These are phyloP conservation scores for Rhynchospora breviuscula DNA, from an alignment of 176 grass and related monocot species.

Conservation along the genomic window DNA sequence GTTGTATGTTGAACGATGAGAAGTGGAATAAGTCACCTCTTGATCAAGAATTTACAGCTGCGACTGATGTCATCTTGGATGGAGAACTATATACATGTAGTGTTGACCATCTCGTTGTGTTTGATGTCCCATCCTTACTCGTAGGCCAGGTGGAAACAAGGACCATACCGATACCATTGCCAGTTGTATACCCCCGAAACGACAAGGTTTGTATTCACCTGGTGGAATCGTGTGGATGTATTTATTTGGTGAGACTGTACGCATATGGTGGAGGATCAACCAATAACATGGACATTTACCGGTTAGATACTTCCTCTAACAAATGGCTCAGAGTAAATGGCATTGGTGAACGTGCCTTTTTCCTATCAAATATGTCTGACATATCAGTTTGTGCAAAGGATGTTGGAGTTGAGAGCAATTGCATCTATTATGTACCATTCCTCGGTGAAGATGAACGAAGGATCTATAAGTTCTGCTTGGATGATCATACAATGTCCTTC, in stretches of 20 bases:
- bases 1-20: neutral
- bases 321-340: slow-evolving; percentile 1
- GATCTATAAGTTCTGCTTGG: neutral
- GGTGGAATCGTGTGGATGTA: neutral
- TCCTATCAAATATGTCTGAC: neutral
- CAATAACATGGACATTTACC: neutral
- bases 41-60: neutral
- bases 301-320: neutral
- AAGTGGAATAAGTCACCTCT: neutral
- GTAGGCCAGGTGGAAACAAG: neutral
- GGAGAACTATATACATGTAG: neutral
- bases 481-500: neutral
- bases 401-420: neutral
- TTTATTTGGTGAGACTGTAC: neutral
- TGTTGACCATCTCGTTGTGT: neutral
- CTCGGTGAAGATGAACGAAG: neutral
- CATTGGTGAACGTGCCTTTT: slow-evolving; percentile 1
- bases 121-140: neutral
- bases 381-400: neutral
- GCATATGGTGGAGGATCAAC: neutral
- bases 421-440: neutral
- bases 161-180: neutral
- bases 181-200: neutral
- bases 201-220: neutral
- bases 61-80: neutral